Evolutionary conservation across 2,329 filamentous ascomycete species (phyloP).

Genomic region (Cryoendolithus antarcticus): DNA sequence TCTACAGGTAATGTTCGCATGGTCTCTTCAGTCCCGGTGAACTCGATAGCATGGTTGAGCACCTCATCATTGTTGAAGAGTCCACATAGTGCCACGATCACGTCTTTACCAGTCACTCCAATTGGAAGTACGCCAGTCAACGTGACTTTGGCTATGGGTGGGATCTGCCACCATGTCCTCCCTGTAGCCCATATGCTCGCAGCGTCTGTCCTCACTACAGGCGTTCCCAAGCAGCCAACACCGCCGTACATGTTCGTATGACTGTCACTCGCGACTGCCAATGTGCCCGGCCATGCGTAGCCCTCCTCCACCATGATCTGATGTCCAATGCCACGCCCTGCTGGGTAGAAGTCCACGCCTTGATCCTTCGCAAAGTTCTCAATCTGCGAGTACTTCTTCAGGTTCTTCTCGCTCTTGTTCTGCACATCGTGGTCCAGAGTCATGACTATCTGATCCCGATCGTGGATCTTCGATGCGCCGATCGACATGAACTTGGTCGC

Average conservation of each 20-base stretch:
- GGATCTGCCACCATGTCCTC: conserved; percentile 78
- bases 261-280: conserved; percentile 65
- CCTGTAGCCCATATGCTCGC: conserved; percentile 76
- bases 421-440: conserved; percentile 83
- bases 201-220: conserved; percentile 78
- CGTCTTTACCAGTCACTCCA: conserved; percentile 85
- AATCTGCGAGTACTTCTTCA: conserved; percentile 73
- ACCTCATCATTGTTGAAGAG: conserved; percentile 81
- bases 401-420: conserved; percentile 63
- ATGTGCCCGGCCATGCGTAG: conserved; percentile 72
- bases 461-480: conserved; percentile 60
- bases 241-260: conserved; percentile 80
- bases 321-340: conserved; percentile 74
- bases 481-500: conserved; percentile 72
- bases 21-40: conserved; percentile 68
- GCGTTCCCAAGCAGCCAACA: conserved; percentile 62
- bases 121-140: conserved; percentile 61
- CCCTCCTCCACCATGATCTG: conserved; percentile 85
- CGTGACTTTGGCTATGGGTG: conserved; percentile 68
- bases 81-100: conserved; percentile 79
- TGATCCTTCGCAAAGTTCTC: conserved; percentile 70
- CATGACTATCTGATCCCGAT: conserved; percentile 65
- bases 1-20: conserved; percentile 61
- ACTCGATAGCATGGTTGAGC: conserved; percentile 83
- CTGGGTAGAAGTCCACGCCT: conserved; percentile 64